These are phyloP conservation scores for Bauhinia variegata DNA, from an alignment of 306 rosid genomes.

Conservation along the genomic window DNA sequence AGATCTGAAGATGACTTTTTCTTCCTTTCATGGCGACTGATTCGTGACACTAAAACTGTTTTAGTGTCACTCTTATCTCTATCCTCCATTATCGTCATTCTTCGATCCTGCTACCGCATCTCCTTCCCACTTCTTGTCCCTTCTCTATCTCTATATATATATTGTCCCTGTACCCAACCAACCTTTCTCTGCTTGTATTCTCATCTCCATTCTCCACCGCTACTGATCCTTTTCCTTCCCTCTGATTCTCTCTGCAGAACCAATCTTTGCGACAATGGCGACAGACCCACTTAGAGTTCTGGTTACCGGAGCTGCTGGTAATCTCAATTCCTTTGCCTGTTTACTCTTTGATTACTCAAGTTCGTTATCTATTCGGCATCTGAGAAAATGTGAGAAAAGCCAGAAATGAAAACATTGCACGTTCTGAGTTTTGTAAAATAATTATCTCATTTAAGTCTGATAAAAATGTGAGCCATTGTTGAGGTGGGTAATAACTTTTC, in stretches of 20 bases:
- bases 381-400: no score
- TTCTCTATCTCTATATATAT: background rate
- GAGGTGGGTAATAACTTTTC: background rate
- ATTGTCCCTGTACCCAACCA: background rate
- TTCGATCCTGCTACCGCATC: background rate
- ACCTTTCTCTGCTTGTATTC: background rate
- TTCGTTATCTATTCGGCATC: background rate
- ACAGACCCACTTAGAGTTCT: constrained; percentile 47
- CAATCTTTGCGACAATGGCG: constrained; percentile 38
- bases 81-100: constrained; percentile 37
- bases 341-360: background rate
- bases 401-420: background rate
- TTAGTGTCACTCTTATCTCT: constrained; percentile 11
- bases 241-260: background rate
- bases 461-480: background rate
- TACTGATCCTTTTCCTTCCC: background rate
- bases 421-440: background rate
- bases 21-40: no score
- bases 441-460: no score
- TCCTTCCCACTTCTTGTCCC: background rate
- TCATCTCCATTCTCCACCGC: constrained; percentile 18
- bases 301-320: constrained; percentile 68
- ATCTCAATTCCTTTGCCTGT: background rate
- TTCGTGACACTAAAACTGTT: no score
- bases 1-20: no score